Evolutionary conservation across 768 basidiomycete species (phyloP).

Genomic region (Hypholoma sublateritium): DNA sequence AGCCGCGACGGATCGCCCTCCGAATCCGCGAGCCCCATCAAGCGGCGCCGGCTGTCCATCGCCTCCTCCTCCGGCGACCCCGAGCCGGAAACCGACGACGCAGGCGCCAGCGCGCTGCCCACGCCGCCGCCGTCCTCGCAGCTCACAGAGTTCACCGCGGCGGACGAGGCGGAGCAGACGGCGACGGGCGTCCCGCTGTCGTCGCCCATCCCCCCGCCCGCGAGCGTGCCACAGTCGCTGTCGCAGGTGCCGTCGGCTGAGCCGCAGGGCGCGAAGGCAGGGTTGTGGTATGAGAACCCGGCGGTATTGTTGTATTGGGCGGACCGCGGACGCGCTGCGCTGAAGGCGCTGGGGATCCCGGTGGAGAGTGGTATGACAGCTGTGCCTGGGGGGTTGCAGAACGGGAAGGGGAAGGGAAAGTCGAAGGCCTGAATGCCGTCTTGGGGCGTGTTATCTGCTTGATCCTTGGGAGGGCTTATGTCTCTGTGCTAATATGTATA

Average conservation of each 20-base stretch:
- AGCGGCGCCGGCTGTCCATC: neutral
- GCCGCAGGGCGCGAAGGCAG: neutral
- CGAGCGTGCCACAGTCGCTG: neutral
- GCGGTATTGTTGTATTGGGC: constrained; percentile 50
- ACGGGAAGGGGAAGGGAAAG: neutral
- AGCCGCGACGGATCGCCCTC: neutral
- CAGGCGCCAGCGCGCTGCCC: neutral
- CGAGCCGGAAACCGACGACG: neutral
- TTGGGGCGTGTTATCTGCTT: neutral
- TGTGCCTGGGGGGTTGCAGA: neutral
- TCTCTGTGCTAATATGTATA: no score
- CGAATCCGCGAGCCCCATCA: neutral
- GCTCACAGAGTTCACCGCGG: neutral
- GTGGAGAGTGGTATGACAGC: constrained; percentile 39
- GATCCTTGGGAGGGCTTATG: no score
- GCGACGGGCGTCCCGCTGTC: constrained; percentile 12
- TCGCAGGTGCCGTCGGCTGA: neutral
- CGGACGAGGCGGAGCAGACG: constrained; percentile 4
- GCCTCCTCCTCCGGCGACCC: neutral
- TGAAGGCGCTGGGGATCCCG: constrained; percentile 47
- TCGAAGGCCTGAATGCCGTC: no score
- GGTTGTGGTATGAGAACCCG: constrained; percentile 56
- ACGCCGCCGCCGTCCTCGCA: neutral
- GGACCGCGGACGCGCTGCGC: constrained; percentile 45
- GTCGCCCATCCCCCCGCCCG: neutral